Conservation (phyloP, 176 grass and related monocot species). For the Paspalum vaginatum region DNA sequence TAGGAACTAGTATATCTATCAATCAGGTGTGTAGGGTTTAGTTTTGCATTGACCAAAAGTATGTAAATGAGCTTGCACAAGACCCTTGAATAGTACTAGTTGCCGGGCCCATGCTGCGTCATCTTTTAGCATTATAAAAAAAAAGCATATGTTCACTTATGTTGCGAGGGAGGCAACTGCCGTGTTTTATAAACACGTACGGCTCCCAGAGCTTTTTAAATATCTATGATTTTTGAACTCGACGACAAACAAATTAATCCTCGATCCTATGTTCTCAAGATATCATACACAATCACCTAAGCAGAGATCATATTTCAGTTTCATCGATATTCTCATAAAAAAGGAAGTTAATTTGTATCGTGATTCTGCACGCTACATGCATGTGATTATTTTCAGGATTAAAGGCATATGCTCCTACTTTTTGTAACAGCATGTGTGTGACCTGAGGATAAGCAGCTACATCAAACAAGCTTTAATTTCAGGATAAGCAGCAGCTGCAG, state of each 20-base stretch:
- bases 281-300: conserved; percentile 4
- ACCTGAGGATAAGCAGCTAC: not conserved
- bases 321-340: not conserved
- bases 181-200: not conserved
- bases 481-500: conserved; percentile 22
- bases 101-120: not conserved
- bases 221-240: not conserved
- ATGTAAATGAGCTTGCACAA: conserved; percentile 24
- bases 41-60: conserved; percentile 37
- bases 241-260: conserved; percentile 11
- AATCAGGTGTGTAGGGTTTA: conserved; percentile 17
- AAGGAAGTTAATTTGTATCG: not conserved
- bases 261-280: not conserved
- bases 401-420: not conserved
- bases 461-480: conserved; percentile 17
- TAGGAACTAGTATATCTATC: not conserved
- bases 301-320: not conserved
- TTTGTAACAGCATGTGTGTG: not conserved
- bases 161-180: not conserved
- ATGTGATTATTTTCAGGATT: conserved; percentile 3
- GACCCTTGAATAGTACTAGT: conserved; percentile 10
- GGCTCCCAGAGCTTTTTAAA: not conserved
- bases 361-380: conserved; percentile 5
- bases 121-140: conserved; percentile 31
- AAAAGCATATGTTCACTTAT: conserved; percentile 1